Conservation (phyloP, 768 basidiomycete species). For the Boletus tylopilopsis region DNA sequence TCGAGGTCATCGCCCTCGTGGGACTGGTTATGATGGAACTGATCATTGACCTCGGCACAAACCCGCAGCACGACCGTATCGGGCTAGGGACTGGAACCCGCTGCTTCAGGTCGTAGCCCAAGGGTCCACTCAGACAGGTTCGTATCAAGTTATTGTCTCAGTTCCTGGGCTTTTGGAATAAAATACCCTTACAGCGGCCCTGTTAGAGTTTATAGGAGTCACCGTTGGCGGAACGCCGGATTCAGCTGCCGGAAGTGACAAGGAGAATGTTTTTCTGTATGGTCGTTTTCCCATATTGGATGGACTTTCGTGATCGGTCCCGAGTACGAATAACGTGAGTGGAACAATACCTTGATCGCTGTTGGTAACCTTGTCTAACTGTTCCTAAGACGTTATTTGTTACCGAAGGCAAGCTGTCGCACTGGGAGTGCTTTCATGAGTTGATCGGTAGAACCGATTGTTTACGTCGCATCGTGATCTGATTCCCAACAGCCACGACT, state of each 20-base stretch:
- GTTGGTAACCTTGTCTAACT: constrained; percentile 1
- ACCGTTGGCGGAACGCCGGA: constrained; percentile 37
- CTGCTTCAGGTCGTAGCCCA: constrained; percentile 19
- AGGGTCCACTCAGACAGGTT: constrained; percentile 31
- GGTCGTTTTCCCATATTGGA: constrained; percentile 27
- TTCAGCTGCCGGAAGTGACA: constrained; percentile 40
- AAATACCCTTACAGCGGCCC: constrained; percentile 28
- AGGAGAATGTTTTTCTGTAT: constrained; percentile 38
- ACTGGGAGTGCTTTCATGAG: constrained; percentile 38
- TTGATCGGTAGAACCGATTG: constrained; percentile 33
- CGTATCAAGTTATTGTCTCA: constrained; percentile 33
- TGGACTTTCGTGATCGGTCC: constrained; percentile 41
- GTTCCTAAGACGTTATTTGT: constrained; percentile 26
- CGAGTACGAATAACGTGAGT: constrained; percentile 34
- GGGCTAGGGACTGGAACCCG: constrained; percentile 44
- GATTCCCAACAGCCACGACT: constrained; percentile 30
- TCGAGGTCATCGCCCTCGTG: constrained; percentile 44
- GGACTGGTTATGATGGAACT: constrained; percentile 43
- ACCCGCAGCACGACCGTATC: constrained; percentile 40
- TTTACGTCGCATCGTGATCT: constrained; percentile 10
- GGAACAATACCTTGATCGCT: constrained; percentile 13
- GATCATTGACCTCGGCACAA: constrained; percentile 50
- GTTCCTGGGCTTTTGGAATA: constrained; percentile 34
- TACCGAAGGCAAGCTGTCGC: constrained; percentile 28
- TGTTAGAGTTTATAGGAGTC: constrained; percentile 36